phyloP scores from a whole-genome alignment of 495 filamentous ascomycete genomes.

The Hyphodiscus hymeniophilus region DNA sequence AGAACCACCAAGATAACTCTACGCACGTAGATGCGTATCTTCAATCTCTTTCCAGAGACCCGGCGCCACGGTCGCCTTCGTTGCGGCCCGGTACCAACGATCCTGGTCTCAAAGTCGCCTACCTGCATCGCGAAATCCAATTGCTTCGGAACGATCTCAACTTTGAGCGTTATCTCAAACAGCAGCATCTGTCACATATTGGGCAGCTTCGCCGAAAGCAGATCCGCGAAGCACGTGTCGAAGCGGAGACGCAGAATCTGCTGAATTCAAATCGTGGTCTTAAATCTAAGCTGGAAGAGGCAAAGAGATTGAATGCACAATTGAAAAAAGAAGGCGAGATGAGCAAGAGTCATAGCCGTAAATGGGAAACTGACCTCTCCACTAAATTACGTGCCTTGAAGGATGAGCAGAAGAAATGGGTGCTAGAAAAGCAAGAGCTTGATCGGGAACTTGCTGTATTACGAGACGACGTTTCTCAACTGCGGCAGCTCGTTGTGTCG shows the following conservation, averaged over 20 bases:
- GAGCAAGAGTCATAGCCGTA: conserved; percentile 56
- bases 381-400: conserved; percentile 48
- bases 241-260: conserved; percentile 69
- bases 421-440: conserved; percentile 40
- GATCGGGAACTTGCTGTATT: conserved; percentile 43
- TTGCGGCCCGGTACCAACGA: conserved; percentile 27
- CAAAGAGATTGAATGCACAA: conserved; percentile 52
- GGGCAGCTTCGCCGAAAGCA: conserved; percentile 60
- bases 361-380: conserved; percentile 58
- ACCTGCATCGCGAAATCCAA: conserved; percentile 56
- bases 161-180: conserved; percentile 68
- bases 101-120: conserved; percentile 34
- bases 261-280: conserved; percentile 65
- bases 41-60: conserved; percentile 28
- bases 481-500: conserved; percentile 50
- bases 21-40: conserved; percentile 30
- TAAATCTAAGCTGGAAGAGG: conserved; percentile 56
- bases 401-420: conserved; percentile 63
- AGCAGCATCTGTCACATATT: conserved; percentile 67
- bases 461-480: conserved; percentile 41
- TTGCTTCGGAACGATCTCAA: conserved; percentile 66
- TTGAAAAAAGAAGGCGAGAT: conserved; percentile 57
- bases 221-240: conserved; percentile 57
- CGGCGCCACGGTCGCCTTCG: conserved; percentile 29
- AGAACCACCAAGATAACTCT: conserved; percentile 21